Evolutionary conservation across 1,284 basidiomycete genomes (phyloP), one percentile per base, ranked within the genome.

Genomic region (Lentinula novae-zelandiae): DNA sequence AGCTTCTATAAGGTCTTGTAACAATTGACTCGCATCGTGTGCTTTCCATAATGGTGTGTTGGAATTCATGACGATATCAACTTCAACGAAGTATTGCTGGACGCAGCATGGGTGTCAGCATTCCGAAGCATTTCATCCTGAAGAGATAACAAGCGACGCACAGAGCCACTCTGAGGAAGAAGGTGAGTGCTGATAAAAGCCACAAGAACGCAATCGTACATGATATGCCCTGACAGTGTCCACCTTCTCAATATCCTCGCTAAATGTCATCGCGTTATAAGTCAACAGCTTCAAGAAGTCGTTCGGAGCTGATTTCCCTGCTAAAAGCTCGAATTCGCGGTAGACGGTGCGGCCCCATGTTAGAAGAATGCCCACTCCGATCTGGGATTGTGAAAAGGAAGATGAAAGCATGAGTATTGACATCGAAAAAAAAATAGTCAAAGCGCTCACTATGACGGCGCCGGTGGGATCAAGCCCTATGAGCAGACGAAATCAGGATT

Each of bases 1-100:
- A 20, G 86, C 84, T 72, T 99, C 96, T 54, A 99, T 87, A 75
- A 93, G 93, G 74, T 98, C 96, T 72, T 98, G 96, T 33, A 98
- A 78, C 60, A 91, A 85, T 74, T 98, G 96, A 58, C 90, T 89
- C 62, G 96, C 75, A 73, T 98, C 96, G 73, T 98, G 96, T 10
- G 95, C 92, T 70, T 91, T 87, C 88, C 90, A 93, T 1, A 98
- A 76, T 0, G 95, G 93, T 44, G 95, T 97, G 63, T 88, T 85
- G 5, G 89, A 90, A 65, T 89, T 83, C 87, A 99, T 93, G 33
- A 98, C 96, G 58, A 98, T 87, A 73, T 98, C 96, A 10, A 98
- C 83, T 75, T 98, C 96, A 53, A 98, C 95, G 69, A 95, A 92
- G 71, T 95, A 96, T 52, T 62, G 49, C 60, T 60, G 27, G 27